Base-by-base conservation (phyloP, 2,329 filamentous ascomycete genomes). In the Sporothrix mexicana region DNA sequence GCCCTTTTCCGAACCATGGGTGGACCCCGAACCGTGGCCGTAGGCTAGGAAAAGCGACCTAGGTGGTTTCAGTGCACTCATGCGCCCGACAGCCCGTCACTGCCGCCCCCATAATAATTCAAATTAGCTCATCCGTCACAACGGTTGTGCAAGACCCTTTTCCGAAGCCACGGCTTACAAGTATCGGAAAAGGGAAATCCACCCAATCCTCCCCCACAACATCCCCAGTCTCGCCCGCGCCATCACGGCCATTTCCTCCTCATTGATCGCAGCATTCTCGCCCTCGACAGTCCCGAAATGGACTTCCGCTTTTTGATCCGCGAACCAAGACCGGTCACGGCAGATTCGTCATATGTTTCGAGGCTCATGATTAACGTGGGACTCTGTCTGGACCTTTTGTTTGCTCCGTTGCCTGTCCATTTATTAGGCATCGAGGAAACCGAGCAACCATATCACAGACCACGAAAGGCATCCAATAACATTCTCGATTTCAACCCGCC, bases 141-240 rank as follows among this genome's bases (percentile, higher is more conserved):
- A 12, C 43, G 3, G 20, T 55, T 4, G 2, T 3, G 9, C 51
- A 12, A 12, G 3, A 12, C 20, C 0, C 67, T 69, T 69, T 69
- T 69, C 67, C 67, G 67, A 45, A 25, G 3, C n/a, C 30, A 45
- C 20, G 6, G 57, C 67, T 69, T 57, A 69, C 67, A 69, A 36
- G 17, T 2, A 25, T 51, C 64, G 66, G 67, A 69, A 45, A 69
- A 69, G 67, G n/a, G 17, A 45, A 7, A 53, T 36, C 30, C 15
- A 1, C 10, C 45, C 45, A 51, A 13, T 53, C 17, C 20, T 20
- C 20, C 45, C 45, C 17, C 47, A 41, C 66, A 10, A 4, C 41
- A 41, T 23, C 45, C 62, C 45, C 23, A 12, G 45, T n/a, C 23
- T 15, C 43, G 9, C n/a, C 51, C 51, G 13, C 62, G 17, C 59